phyloP scores from a whole-genome alignment of 2,329 filamentous ascomycete genomes.

The Neonectria punicea region DNA sequence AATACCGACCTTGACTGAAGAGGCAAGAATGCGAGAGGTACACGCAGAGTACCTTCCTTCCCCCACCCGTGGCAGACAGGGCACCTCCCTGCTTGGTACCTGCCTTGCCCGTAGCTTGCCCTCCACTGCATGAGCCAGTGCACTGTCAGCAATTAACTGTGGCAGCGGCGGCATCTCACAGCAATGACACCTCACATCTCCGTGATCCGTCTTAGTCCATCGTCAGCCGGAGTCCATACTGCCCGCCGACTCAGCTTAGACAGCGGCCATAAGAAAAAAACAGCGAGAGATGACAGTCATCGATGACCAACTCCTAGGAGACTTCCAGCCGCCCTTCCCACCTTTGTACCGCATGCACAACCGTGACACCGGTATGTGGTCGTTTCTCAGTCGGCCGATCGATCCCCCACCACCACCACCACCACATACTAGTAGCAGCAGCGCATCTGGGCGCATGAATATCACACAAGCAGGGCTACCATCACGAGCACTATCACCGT shows the following conservation, averaged over 20 bases:
- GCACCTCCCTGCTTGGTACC: conserved; percentile 19
- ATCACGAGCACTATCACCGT: background rate
- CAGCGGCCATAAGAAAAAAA: background rate
- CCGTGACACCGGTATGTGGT: conserved; percentile 18
- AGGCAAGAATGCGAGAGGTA: background rate
- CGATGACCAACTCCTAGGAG: background rate
- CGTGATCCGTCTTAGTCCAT: background rate
- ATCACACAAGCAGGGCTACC: conserved; percentile 6
- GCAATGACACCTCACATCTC: background rate
- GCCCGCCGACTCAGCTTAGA: background rate
- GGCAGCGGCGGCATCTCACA: conserved; percentile 23
- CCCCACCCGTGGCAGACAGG: background rate
- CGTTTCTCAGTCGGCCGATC: conserved; percentile 38
- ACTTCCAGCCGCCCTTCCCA: background rate
- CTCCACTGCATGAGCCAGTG: conserved; percentile 13
- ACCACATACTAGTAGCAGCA: background rate
- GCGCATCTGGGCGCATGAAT: background rate
- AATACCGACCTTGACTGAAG: background rate
- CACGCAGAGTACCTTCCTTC: background rate
- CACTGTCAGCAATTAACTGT: conserved; percentile 21
- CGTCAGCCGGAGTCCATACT: background rate
- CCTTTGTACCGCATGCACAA: conserved; percentile 5
- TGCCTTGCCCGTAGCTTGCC: conserved; percentile 19
- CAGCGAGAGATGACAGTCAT: background rate
- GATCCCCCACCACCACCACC: conserved; percentile 34